Evolutionary conservation across 257 asterid species (phyloP), one percentile per base, ranked within the genome.

Genomic region (Craterostigma plantagineum): DNA sequence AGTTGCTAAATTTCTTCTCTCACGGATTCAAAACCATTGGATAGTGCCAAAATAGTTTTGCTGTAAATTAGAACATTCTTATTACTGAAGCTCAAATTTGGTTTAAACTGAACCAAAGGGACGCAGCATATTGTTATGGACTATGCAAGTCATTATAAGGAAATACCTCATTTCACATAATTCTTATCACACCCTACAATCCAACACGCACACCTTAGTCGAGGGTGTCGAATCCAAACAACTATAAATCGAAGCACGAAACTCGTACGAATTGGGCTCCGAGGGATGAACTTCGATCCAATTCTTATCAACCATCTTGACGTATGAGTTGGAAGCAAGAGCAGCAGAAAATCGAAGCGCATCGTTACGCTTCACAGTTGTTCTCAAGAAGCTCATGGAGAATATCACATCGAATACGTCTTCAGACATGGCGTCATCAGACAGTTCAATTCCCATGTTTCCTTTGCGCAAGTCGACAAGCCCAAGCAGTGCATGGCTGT

Each of bases 211-310:
- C 8, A 81, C 64, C 60, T 76, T 71, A 46, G 48, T 38, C 8
- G 62, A 54, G 43, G 74, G 62, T 53, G 69, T 55, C 44, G 64
- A 58, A 47, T 68, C 52, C 68, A 87, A 72, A 64, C 75, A 76
- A 51, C 70, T 55, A 50, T 67, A 74, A 46, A 87, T 61, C 8
- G 95, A 79, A 42, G 78, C 65, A 18, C 50, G 76, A n/a, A 87
- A 76, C 67, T 73, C 93, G 43, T 53, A 62, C 8, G 92, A 87
- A 59, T 76, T 87, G 14, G 71, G 79, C 12, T 71, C 52, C 2
- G 75, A 52, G 38, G 93, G 85, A 18, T 48, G 43, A 12, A 82
- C 75, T 50, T 79, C 72, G 12, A 72, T 51, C 95, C 95, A 87
- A 17, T 71, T 94, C 40, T 70, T 68, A 34, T 68, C 77, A 11